Percentiles rank a stretch among this genome's conserved stretches.
Evolutionary conservation across 805 yeast genomes (phyloP).

Genomic region (Sugiyamaella valdiviana): DNA sequence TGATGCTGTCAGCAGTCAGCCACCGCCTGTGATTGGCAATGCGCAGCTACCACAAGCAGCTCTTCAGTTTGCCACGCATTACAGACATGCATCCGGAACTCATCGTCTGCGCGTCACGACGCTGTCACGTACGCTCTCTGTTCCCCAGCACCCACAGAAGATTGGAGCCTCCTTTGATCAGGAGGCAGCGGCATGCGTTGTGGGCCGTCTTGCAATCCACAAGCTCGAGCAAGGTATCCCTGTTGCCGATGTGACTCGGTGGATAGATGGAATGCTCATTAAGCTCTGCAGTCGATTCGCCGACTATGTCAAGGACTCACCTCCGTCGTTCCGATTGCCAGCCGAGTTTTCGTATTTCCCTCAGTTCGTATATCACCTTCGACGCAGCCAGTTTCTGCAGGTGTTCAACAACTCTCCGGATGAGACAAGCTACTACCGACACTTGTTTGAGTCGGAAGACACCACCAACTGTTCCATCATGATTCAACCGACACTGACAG

Average conservation of each 20-base stretch:
- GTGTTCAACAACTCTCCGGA: constrained; percentile 95
- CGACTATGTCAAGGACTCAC: constrained; percentile 75
- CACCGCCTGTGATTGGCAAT: constrained; percentile 24
- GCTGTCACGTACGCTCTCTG: constrained; percentile 42
- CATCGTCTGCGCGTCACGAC: constrained; percentile 85
- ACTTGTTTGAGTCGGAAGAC: constrained; percentile 78
- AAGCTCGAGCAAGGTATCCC: constrained; percentile 66
- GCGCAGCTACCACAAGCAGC: constrained; percentile 27
- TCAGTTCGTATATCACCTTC: constrained; percentile 86
- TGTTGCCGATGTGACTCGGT: constrained; percentile 81
- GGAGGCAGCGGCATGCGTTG: constrained; percentile 90
- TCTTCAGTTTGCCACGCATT: constrained; percentile 78
- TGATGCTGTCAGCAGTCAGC: constrained; percentile 46
- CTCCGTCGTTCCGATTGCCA: constrained; percentile 68
- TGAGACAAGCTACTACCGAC: constrained; percentile 92
- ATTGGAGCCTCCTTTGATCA: constrained; percentile 70
- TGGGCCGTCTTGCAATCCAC: constrained; percentile 79
- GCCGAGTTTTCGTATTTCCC: constrained; percentile 79
- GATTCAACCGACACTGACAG: constrained; percentile 91
- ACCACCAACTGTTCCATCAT: constrained; percentile 84
- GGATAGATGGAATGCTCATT: constrained; percentile 84
- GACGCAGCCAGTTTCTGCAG: constrained; percentile 88
- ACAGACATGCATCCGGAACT: constrained; percentile 84
- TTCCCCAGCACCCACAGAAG: constrained; percentile 35
- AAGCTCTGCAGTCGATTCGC: constrained; percentile 82